Conservation (phyloP, 352 stramenopile species). For the Globisporangium radiosum region DNA sequence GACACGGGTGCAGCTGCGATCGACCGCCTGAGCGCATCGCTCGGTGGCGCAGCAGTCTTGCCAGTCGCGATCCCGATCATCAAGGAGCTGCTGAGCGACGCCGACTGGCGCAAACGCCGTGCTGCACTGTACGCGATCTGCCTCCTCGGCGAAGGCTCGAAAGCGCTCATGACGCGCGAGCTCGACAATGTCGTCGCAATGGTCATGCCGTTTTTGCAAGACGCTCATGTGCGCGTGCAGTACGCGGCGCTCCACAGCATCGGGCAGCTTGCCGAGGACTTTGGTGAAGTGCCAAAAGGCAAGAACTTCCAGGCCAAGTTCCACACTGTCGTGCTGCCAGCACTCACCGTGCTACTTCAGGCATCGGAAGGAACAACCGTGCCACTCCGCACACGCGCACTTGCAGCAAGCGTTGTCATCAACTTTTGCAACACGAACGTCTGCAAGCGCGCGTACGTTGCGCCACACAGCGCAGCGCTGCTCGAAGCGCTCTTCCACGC, state of each 20-base stretch:
- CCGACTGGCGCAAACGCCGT: constrained; percentile 68
- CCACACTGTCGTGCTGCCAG: constrained; percentile 55
- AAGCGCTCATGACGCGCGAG: constrained; percentile 73
- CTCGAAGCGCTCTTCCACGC: constrained; percentile 79
- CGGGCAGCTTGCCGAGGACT: constrained; percentile 78
- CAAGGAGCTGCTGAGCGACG: constrained; percentile 48
- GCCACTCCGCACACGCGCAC: constrained; percentile 65
- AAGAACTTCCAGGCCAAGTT: constrained; percentile 87
- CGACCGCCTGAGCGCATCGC: constrained; percentile 62
- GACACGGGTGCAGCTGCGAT: constrained; percentile 71
- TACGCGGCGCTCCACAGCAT: constrained; percentile 81
- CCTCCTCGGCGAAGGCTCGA: constrained; percentile 69
- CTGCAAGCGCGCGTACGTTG: constrained; percentile 76
- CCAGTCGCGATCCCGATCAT: constrained; percentile 74
- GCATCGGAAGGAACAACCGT: constrained; percentile 30
- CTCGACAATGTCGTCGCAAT: constrained; percentile 68
- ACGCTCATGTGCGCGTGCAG: constrained; percentile 72
- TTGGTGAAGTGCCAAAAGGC: constrained; percentile 73
- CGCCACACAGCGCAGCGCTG: constrained; percentile 53
- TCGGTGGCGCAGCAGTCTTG: constrained; percentile 69
- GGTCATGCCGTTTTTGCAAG: constrained; percentile 60
- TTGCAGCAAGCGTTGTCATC: constrained; percentile 73
- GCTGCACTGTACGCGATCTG: constrained; percentile 74
- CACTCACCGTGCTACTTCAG: constrained; percentile 56
- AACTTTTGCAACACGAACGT: constrained; percentile 85